Evolutionary conservation across 2,329 filamentous ascomycete genomes (phyloP).

Genomic region (Rhynchosporium graminicola): DNA sequence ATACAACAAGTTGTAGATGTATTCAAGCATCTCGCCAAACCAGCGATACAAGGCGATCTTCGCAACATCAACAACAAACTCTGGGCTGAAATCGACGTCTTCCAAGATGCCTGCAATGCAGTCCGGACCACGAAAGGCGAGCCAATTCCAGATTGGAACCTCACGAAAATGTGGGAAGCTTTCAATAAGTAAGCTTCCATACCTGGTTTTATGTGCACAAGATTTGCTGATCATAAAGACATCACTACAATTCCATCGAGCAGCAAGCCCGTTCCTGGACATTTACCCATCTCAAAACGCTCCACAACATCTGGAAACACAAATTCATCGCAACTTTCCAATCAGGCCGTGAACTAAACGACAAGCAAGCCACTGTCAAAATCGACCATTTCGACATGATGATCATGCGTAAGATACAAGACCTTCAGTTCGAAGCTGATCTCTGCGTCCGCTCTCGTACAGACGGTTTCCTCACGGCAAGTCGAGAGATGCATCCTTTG

Average conservation of each 20-base stretch:
- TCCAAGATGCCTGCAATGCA: constrained; percentile 31
- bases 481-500: constrained; percentile 18
- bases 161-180: constrained; percentile 30
- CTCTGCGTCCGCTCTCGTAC: constrained; percentile 23
- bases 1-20: constrained; percentile 31
- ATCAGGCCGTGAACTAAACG: constrained; percentile 23
- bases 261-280: constrained; percentile 27
- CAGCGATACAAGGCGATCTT: constrained; percentile 29
- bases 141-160: constrained; percentile 19
- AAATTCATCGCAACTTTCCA: constrained; percentile 20
- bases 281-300: constrained; percentile 24
- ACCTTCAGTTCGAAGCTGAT: constrained; percentile 29
- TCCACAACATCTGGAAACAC: constrained; percentile 30
- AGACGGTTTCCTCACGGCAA: constrained; percentile 27
- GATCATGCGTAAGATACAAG: constrained; percentile 30
- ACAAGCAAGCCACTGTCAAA: constrained; percentile 25
- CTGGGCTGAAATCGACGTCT: constrained; percentile 30
- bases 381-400: constrained; percentile 32
- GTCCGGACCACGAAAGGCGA: constrained; percentile 21
- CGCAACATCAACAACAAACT: constrained; percentile 29
- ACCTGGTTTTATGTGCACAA: neutral
- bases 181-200: constrained; percentile 25
- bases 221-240: constrained; percentile 12
- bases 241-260: constrained; percentile 26
- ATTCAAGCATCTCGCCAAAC: constrained; percentile 27